phyloP scores from a whole-genome alignment of 441 rosid species.

The Metrosideros polymorpha region DNA sequence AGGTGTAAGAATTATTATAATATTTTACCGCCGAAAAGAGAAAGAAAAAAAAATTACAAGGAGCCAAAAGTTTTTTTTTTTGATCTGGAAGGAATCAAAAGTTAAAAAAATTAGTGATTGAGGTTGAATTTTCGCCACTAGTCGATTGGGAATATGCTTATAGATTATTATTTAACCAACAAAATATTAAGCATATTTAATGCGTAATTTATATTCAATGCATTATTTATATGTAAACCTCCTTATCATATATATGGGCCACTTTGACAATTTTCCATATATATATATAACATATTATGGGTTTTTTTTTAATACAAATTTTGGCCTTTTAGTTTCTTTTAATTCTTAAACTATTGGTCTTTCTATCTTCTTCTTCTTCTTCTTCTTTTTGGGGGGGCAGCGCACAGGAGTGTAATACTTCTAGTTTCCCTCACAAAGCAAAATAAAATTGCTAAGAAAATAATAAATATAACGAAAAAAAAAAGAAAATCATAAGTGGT shows the following conservation, averaged over 20 bases:
- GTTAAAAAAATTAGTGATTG: neutral
- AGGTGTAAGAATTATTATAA: neutral
- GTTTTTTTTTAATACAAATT: neutral
- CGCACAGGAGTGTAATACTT: no score
- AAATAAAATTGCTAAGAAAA: neutral
- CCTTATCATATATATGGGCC: neutral
- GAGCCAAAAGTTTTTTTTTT: neutral
- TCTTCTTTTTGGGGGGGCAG: no score
- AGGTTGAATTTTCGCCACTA: neutral
- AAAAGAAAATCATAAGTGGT: neutral
- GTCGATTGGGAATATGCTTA: neutral
- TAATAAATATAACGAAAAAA: neutral
- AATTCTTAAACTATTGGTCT: neutral
- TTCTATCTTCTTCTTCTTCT: neutral
- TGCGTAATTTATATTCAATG: neutral
- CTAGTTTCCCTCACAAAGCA: neutral
- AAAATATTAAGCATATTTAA: neutral
- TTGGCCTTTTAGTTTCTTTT: neutral
- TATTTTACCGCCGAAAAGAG: neutral
- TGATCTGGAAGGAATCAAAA: no score
- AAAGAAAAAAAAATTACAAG: neutral
- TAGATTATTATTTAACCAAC: neutral
- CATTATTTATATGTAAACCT: neutral
- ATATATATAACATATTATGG: neutral
- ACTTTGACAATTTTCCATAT: neutral